These are phyloP conservation scores for Chalciporus sphaerocephalus DNA, from an alignment of 768 basidiomycete species.

Conservation along the genomic window DNA sequence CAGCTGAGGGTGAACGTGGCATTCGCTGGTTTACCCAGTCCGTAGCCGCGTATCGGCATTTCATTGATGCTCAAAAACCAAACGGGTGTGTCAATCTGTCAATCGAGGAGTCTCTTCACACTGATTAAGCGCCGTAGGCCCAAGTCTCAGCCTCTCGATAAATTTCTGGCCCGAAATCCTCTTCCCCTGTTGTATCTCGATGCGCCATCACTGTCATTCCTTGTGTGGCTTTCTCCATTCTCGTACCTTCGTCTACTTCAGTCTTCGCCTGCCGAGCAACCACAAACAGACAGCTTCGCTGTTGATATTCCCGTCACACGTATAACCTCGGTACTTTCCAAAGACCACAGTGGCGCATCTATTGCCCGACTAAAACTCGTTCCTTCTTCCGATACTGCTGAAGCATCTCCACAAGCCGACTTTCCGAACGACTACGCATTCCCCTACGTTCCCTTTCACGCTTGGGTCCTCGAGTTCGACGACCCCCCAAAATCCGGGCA, in stretches of 20 bases:
- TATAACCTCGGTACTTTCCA: conserved; percentile 44
- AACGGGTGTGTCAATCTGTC: conserved; percentile 13
- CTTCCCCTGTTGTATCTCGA: conserved; percentile 71
- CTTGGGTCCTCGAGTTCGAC: conserved; percentile 76
- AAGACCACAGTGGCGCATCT: conserved; percentile 45
- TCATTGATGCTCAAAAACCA: conserved; percentile 15
- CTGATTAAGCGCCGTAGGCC: conserved; percentile 28
- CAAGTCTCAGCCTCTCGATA: conserved; percentile 54
- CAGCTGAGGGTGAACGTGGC: conserved; percentile 52
- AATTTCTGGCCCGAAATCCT: conserved; percentile 51
- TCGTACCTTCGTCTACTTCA: conserved; percentile 63
- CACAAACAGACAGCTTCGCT: conserved; percentile 13
- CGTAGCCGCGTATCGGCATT: conserved; percentile 17
- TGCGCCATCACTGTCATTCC: conserved; percentile 66
- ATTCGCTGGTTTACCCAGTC: conserved; percentile 70
- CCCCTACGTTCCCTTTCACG: conserved; percentile 25
- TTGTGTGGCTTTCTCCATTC: conserved; percentile 64
- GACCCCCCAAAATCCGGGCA: conserved; percentile 23
- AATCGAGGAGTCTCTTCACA: background rate
- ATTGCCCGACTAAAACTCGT: conserved; percentile 50
- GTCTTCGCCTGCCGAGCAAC: conserved; percentile 18
- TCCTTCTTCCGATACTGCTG: conserved; percentile 21
- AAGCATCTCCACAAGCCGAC: conserved; percentile 7
- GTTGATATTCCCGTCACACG: conserved; percentile 49
- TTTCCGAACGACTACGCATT: conserved; percentile 25